Conservation (phyloP, 768 basidiomycete species). For the Holtermannia corniformis region DNA sequence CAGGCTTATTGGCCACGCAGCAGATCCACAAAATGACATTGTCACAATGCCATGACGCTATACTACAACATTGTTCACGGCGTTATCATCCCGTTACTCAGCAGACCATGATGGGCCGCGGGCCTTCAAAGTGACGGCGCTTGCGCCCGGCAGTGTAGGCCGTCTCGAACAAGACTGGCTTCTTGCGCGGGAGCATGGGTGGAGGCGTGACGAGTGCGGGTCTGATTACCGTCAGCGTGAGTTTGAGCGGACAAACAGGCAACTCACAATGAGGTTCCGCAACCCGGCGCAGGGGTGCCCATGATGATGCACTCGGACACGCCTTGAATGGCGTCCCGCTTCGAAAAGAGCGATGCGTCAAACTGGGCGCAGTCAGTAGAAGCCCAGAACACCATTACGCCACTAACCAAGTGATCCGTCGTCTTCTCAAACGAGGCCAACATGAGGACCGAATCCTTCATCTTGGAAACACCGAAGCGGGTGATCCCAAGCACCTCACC, state of each 20-base stretch:
- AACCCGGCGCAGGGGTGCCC: constrained; percentile 89
- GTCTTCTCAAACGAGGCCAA: constrained; percentile 99
- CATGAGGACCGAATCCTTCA: constrained; percentile 97
- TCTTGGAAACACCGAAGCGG: constrained; percentile 96
- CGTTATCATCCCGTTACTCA: neutral
- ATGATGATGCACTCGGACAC: constrained; percentile 99
- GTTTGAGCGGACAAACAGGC: neutral
- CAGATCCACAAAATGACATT: too few relatives aligned
- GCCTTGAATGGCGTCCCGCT: constrained; percentile 87
- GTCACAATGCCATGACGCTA: too few relatives aligned
- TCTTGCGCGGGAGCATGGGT: constrained; percentile 34
- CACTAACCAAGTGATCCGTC: constrained; percentile 71
- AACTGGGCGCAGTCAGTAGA: constrained; percentile 46
- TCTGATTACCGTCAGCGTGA: constrained; percentile 17
- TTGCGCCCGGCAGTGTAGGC: constrained; percentile 23
- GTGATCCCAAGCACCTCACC: constrained; percentile 98
- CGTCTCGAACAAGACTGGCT: constrained; percentile 42
- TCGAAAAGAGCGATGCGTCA: constrained; percentile 91
- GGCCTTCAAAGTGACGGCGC: neutral
- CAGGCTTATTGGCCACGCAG: too few relatives aligned
- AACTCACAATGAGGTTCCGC: constrained; percentile 80
- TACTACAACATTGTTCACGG: neutral
- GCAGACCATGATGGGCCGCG: neutral
- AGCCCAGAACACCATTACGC: neutral
- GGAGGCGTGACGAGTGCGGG: constrained; percentile 43